These are phyloP conservation scores for Solanum chilense DNA, from an alignment of 257 asterid species.

Conservation along the genomic window DNA sequence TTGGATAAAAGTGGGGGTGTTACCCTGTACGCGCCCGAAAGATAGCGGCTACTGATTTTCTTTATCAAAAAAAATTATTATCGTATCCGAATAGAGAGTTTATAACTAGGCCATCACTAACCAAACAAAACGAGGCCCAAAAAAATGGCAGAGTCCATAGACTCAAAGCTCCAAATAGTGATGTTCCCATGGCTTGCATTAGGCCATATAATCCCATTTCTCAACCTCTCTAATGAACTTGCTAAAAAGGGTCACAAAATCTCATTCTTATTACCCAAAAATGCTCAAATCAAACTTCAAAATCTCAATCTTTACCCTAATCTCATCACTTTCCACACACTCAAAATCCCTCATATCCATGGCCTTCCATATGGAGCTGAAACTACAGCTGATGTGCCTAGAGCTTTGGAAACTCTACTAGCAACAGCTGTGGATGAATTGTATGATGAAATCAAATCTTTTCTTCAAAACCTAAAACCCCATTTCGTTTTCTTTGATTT, in stretches of 20 bases:
- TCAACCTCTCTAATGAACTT: constrained; percentile 32
- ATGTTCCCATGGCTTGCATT: constrained; percentile 64
- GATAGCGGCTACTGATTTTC: accelerated
- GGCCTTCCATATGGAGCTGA: constrained; percentile 46
- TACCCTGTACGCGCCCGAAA: accelerated
- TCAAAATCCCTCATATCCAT: constrained; percentile 29
- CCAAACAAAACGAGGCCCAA: neutral
- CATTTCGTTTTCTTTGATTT: constrained; percentile 37
- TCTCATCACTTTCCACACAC: constrained; percentile 23
- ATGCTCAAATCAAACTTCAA: neutral
- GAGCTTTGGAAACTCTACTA: constrained; percentile 1
- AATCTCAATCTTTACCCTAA: constrained; percentile 22
- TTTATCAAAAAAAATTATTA: too few species aligned
- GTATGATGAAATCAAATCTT: constrained; percentile 10
- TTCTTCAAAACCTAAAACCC: constrained; percentile 17
- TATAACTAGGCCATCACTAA: neutral
- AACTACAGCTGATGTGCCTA: constrained; percentile 35
- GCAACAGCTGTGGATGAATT: constrained; percentile 40
- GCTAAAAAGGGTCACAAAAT: constrained; percentile 41
- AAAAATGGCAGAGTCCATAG: neutral
- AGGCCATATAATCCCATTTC: constrained; percentile 41
- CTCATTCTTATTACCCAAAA: constrained; percentile 24
- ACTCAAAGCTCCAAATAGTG: neutral
- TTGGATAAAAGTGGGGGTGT: accelerated
- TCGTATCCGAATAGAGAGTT: neutral